Evolutionary conservation across 139 green algal species (phyloP).

Genomic region (Ettlia oleoabundans): DNA sequence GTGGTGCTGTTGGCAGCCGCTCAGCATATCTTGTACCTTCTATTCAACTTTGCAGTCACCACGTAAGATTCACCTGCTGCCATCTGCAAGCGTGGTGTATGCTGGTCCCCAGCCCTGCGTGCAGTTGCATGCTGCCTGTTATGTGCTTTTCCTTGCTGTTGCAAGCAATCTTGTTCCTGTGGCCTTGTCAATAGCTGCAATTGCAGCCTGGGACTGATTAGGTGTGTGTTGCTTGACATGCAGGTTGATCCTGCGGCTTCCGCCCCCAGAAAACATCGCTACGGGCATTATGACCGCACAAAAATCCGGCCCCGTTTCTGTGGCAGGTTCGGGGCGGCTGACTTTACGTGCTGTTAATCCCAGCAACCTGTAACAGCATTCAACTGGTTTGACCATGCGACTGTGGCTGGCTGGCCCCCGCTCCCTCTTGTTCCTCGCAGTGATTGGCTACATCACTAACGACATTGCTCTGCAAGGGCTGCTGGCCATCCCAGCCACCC

Average conservation of each 20-base stretch:
- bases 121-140: too few species aligned
- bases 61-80: constrained; percentile 10
- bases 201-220: too few species aligned
- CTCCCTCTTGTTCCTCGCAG: neutral
- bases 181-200: too few species aligned
- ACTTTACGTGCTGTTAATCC: too few species aligned
- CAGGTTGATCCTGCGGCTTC: constrained; percentile 47
- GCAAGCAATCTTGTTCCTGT: too few species aligned
- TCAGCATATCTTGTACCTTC: constrained; percentile 69
- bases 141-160: too few species aligned
- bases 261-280: constrained; percentile 43
- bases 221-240: neutral
- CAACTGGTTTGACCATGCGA: too few species aligned
- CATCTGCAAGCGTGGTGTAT: too few species aligned
- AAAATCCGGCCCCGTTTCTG: constrained; percentile 68
- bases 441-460: constrained; percentile 56
- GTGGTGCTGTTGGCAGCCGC: constrained; percentile 60
- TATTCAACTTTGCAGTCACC: constrained; percentile 46
- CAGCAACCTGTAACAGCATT: too few species aligned
- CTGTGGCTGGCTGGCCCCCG: too few species aligned
- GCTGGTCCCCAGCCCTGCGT: too few species aligned
- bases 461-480: constrained; percentile 46
- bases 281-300: constrained; percentile 66
- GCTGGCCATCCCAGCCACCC: constrained; percentile 64
- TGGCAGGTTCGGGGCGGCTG: constrained; percentile 52